phyloP scores from a whole-genome alignment of 2,329 filamentous ascomycete genomes.

The Fusarium verrucosum region DNA sequence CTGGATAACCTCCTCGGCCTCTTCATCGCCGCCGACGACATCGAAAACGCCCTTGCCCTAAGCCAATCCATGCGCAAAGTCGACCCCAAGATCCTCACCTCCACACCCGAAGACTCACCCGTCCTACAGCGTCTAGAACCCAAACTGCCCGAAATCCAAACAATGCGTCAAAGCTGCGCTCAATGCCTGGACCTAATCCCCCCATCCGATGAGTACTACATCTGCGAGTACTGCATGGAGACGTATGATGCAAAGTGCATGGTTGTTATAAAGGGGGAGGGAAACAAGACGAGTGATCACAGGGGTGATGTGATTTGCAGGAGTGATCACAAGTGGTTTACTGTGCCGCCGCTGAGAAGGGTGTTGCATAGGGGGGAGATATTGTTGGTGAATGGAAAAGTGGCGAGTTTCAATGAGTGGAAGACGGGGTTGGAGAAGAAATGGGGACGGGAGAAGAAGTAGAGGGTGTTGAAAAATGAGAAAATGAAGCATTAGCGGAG shows the following conservation, averaged over 20 bases:
- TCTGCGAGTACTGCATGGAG: slow-evolving; percentile 54
- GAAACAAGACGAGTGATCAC: slow-evolving; percentile 46
- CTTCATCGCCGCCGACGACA: slow-evolving; percentile 52
- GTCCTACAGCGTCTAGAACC: slow-evolving; percentile 46
- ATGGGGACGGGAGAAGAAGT: slow-evolving; percentile 38
- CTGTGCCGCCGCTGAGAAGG: slow-evolving; percentile 50
- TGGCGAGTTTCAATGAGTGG: slow-evolving; percentile 51
- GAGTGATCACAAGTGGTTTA: slow-evolving; percentile 53
- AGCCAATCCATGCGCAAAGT: slow-evolving; percentile 53
- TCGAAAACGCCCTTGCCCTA: slow-evolving; percentile 50
- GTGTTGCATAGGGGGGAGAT: slow-evolving; percentile 53
- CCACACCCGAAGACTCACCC: slow-evolving; percentile 45
- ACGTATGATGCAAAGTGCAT: slow-evolving; percentile 51
- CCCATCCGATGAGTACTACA: slow-evolving; percentile 45
- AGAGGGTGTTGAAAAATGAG: not conserved
- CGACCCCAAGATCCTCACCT: slow-evolving; percentile 43
- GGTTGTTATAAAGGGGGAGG: slow-evolving; percentile 44
- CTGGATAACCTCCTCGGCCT: slow-evolving; percentile 54
- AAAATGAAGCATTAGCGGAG: slow-evolving; percentile 15
- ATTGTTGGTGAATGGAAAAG: slow-evolving; percentile 45
- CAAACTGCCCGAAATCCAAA: slow-evolving; percentile 51
- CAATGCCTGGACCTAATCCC: slow-evolving; percentile 52
- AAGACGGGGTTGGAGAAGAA: slow-evolving; percentile 47
- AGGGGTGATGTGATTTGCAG: slow-evolving; percentile 47
- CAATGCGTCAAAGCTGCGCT: slow-evolving; percentile 49